These are phyloP conservation scores for Globisporangium cylindrosporum DNA, from an alignment of 352 stramenopile genomes.

Conservation along the genomic window DNA sequence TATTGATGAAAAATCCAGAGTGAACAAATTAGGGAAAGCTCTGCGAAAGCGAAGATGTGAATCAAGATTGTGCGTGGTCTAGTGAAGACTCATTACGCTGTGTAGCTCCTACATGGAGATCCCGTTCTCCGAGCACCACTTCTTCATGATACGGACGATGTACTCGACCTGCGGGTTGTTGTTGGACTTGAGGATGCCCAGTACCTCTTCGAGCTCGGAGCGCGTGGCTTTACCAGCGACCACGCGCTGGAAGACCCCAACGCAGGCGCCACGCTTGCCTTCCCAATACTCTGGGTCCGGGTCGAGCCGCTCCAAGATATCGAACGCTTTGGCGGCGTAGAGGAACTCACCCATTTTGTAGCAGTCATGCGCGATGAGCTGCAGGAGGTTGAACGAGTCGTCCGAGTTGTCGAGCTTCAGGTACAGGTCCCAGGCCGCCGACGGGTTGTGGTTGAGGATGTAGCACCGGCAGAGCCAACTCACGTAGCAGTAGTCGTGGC, in stretches of 20 bases:
- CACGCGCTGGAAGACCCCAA: constrained; percentile 94
- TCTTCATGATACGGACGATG: constrained; percentile 95
- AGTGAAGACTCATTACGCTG: not conserved
- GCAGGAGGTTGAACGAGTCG: constrained; percentile 94
- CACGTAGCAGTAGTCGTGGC: constrained; percentile 93
- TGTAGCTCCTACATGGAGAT: constrained; percentile 56
- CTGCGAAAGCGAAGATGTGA: constrained; percentile 3
- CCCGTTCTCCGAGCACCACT: constrained; percentile 91
- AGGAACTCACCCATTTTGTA: constrained; percentile 97
- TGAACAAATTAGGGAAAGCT: not conserved
- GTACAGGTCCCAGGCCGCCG: constrained; percentile 95
- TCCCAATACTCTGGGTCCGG: constrained; percentile 96
- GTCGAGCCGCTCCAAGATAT: constrained; percentile 93
- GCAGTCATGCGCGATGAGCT: constrained; percentile 96
- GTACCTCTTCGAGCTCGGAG: constrained; percentile 88
- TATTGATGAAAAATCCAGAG: not conserved
- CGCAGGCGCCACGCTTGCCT: constrained; percentile 93
- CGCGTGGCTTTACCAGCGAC: constrained; percentile 89
- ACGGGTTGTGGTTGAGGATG: constrained; percentile 94
- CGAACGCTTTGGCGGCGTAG: constrained; percentile 93
- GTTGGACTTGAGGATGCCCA: constrained; percentile 92
- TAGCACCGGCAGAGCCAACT: constrained; percentile 90
- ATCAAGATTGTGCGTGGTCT: not conserved
- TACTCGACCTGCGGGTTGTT: constrained; percentile 96
- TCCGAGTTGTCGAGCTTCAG: constrained; percentile 95